phyloP scores from a whole-genome alignment of 1,139 yeast species.

The Yamadazyma membranifaciens region DNA sequence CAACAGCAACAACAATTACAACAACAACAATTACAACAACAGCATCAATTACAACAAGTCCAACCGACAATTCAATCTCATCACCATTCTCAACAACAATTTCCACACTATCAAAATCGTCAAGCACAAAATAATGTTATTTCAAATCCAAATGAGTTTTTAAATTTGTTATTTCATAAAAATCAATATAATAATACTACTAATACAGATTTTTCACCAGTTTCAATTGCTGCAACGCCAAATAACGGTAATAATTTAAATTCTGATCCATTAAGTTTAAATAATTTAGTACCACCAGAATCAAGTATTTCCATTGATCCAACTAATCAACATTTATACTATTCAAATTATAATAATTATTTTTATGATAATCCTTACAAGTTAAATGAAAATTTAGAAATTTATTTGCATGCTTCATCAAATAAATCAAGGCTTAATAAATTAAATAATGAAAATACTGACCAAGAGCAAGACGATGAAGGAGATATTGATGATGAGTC shows the following conservation, averaged over 20 bases:
- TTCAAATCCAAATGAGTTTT: slow-evolving; percentile 29
- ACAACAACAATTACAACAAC: background rate
- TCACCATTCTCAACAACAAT: slow-evolving; percentile 2
- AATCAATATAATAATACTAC: slow-evolving; percentile 19
- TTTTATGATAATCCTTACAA: slow-evolving; percentile 45
- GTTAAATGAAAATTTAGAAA: slow-evolving; percentile 42
- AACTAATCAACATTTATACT: slow-evolving; percentile 34
- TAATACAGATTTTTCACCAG: slow-evolving; percentile 8
- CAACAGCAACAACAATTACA: slow-evolving; percentile 1
- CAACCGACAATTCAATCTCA: background rate
- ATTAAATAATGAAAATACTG: slow-evolving; percentile 26
- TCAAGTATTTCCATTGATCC: slow-evolving; percentile 32
- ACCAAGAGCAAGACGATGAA: background rate
- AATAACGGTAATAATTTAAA: slow-evolving; percentile 5
- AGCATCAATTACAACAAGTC: background rate
- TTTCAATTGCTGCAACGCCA: slow-evolving; percentile 20
- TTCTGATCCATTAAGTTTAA: slow-evolving; percentile 10
- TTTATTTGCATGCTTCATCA: slow-evolving; percentile 42
- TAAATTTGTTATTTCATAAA: slow-evolving; percentile 54
- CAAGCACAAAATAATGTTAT: slow-evolving; percentile 4
- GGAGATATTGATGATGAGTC: slow-evolving; percentile 21
- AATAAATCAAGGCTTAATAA: slow-evolving; percentile 14
- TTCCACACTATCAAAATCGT: slow-evolving; percentile 7
- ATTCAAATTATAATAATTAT: slow-evolving; percentile 42
- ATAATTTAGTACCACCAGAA: slow-evolving; percentile 14